Conservation (phyloP, 176 grass and related monocot species). For the Oryza rufipogon region DNA sequence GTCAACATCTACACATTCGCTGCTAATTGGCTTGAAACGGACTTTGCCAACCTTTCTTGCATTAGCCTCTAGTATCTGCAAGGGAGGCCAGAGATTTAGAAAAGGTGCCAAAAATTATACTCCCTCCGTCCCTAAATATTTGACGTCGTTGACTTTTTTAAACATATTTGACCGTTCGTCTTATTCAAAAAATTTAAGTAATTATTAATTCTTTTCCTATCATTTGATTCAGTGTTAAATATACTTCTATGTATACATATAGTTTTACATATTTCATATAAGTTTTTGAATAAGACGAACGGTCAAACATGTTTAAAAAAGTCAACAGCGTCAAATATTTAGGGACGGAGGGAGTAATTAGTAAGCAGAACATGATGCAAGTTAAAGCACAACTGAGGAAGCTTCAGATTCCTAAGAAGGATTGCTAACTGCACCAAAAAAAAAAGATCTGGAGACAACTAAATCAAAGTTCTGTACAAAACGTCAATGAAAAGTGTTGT, state of each 20-base stretch:
- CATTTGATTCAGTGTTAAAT: too few species aligned
- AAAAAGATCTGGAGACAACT: neutral
- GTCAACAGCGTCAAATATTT: too few species aligned
- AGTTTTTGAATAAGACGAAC: too few species aligned
- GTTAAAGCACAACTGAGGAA: neutral
- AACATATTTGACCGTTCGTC: too few species aligned
- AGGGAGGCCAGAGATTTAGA: slow-evolving; percentile 7
- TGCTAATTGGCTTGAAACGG: slow-evolving; percentile 74
- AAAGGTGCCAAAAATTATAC: neutral
- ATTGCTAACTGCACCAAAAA: neutral
- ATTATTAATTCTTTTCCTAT: too few species aligned
- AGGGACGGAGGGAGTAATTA: neutral
- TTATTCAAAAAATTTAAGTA: too few species aligned
- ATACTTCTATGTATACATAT: too few species aligned
- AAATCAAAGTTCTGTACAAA: neutral
- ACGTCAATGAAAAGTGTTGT: neutral
- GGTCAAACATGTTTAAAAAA: too few species aligned
- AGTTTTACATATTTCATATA: too few species aligned
- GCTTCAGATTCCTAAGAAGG: neutral
- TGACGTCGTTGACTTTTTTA: too few species aligned
- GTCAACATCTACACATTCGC: slow-evolving; percentile 53
- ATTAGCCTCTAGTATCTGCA: slow-evolving; percentile 74
- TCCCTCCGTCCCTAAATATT: too few species aligned
- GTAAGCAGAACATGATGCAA: neutral
- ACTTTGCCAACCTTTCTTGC: slow-evolving; percentile 77